Evolutionary conservation across 371 early-diverging fungal genomes (phyloP), one percentile per base, ranked within the genome.

Genomic region (Capillidium rhysosporum): DNA sequence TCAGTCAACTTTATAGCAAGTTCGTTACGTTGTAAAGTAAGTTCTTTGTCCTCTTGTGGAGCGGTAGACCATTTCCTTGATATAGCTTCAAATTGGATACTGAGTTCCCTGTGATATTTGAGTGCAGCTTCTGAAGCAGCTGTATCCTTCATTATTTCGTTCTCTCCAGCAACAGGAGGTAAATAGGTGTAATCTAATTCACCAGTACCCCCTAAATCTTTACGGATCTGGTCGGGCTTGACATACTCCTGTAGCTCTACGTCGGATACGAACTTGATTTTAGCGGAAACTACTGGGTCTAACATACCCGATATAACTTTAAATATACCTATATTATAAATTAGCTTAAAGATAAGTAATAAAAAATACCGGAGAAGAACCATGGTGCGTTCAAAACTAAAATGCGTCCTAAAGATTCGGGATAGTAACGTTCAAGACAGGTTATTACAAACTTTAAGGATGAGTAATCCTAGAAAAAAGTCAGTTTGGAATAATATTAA

Each of bases 251-350:
- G 56, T 31, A 92, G 59, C 25, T 70, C 70, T 24, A 82, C 80
- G 16, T 69, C 65, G 34, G 67, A 55, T 44, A 64, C 66, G 61
- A 93, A 92, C 24, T 69, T 68, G 62, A 93, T 79, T 68, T 93
- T 93, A 63, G 75, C 64, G 0, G 80, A 84, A 2, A 93, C 90
- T 9, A 88, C 87, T 26, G 94, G 93, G 69, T 93, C 94, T 25
- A 93, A 69, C 61, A 86, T 65, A 20, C 86, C 82, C n/a, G 77
- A 69, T 51, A 86, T 80, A 60, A 86, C 63, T 57, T 71, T 78
- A 82, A 82, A 89, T 16, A 84, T 76, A 61, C 87, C 83, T 55
- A 79, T 74, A 67, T 90, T 91, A 51, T 86, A 73, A 76, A 86
- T 82, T 12, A 92, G 90, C 0, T 89, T 89, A 55, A 5, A 28